Evolutionary conservation across 1,284 basidiomycete species (phyloP).

Genomic region (Trichosporon sp.): DNA sequence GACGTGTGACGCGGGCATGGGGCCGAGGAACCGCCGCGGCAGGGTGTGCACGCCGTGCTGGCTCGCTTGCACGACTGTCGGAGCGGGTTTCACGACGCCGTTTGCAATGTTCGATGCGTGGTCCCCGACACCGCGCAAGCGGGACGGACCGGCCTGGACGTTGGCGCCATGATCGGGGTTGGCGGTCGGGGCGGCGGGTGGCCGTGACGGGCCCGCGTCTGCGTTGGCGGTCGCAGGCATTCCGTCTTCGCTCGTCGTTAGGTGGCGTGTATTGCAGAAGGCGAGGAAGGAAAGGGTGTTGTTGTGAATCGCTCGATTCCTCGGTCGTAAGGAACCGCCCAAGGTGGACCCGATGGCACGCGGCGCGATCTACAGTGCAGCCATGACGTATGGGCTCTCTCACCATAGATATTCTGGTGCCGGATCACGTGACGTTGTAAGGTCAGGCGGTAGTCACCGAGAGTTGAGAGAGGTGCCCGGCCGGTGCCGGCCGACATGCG

Average conservation of each 20-base stretch:
- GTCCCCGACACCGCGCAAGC: not conserved
- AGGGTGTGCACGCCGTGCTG: slow-evolving; percentile 43
- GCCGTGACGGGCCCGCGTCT: not conserved
- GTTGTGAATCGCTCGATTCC: not conserved
- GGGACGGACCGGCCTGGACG: not conserved
- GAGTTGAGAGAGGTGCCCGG: too few species aligned
- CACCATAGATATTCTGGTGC: too few species aligned
- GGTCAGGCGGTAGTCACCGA: not conserved
- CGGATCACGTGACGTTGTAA: not conserved
- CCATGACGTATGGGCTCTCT: not conserved
- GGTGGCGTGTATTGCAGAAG: not conserved
- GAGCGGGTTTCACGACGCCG: slow-evolving; percentile 36
- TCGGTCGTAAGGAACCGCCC: too few species aligned
- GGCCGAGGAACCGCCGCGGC: slow-evolving; percentile 49
- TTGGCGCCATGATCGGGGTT: not conserved
- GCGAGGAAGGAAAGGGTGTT: not conserved
- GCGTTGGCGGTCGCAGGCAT: slow-evolving; percentile 1
- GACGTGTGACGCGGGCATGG: slow-evolving; percentile 42
- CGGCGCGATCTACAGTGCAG: not conserved
- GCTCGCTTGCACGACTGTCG: slow-evolving; percentile 35
- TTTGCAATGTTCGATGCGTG: not conserved
- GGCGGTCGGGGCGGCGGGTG: not conserved
- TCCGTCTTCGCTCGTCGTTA: not conserved
- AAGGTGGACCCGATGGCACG: too few species aligned
- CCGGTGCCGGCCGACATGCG: not conserved